Evolutionary conservation across 2,329 filamentous ascomycete species (phyloP), one percentile per base, ranked within the genome.

Genomic region (Aureobasidium vineae): DNA sequence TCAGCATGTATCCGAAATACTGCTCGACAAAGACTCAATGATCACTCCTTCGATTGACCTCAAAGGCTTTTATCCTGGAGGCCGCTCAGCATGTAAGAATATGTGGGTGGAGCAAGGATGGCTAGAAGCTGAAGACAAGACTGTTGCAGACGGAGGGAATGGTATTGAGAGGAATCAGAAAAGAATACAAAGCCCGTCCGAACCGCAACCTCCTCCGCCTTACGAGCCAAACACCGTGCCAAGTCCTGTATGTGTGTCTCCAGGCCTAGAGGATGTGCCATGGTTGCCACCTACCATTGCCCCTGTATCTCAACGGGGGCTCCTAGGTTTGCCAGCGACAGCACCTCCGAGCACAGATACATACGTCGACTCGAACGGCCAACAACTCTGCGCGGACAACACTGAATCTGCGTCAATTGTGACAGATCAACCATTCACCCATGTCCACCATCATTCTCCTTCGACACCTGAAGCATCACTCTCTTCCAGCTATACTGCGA

Each of bases 61-160:
- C 7, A 60, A 23, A 13, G 43, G 57, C 16, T 60, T 60, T 19
- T 60, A 60, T 49, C 41, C 57, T n/a, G 57, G 57, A 38, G 43
- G 43, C 26, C 57, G 57, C 13, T 49, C 57, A 10, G 57, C 57
- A 15, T 47, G 57, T n/a, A 49, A n/a, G 11, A 49, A 60, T 8
- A 6, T 36, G n/a, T 60, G 57, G 57, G 2, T 36, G 11, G 43
- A 60, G 2, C 57, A 60, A 33, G 57, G 57, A 10, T 60, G 57
- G 57, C 19, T 33, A 16, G 41, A 60, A 38, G 15, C 7, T 19
- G 40, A 16, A 43, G 16, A 43, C 38, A 45, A 28, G 11, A n/a
- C 31, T 21, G 13, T 28, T 7, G 2, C 21, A 16, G 36, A 16
- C 21, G 40, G 8, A 54, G 31, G 28, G 5, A 10, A 10, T 26